Evolutionary conservation across 768 basidiomycete genomes (phyloP).

Genomic region (Agrocybe pediades): DNA sequence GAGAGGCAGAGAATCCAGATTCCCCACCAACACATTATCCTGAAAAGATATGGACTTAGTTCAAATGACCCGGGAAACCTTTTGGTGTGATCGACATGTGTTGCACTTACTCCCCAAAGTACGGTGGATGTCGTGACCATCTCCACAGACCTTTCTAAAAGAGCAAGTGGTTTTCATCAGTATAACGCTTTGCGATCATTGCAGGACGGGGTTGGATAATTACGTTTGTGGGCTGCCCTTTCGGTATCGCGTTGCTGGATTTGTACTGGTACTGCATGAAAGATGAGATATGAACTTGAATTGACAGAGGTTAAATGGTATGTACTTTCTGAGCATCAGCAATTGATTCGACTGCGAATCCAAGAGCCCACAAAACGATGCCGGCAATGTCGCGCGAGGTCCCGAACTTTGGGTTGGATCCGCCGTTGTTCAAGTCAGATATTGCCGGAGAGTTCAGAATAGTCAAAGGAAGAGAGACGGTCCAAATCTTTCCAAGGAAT

Average conservation of each 20-base stretch:
- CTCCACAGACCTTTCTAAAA: slow-evolving; percentile 51
- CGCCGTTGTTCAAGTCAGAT: slow-evolving; percentile 43
- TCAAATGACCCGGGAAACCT: background rate
- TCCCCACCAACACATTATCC: slow-evolving; percentile 68
- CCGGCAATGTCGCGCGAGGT: slow-evolving; percentile 66
- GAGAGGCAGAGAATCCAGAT: slow-evolving; percentile 64
- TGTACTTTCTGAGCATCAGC: slow-evolving; percentile 61
- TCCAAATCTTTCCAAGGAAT: slow-evolving; percentile 47
- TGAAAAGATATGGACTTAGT: slow-evolving; percentile 17
- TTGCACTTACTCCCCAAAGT: slow-evolving; percentile 65
- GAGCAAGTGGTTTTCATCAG: background rate
- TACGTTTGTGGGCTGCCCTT: slow-evolving; percentile 50
- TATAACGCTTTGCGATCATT: background rate
- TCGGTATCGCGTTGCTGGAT: slow-evolving; percentile 44
- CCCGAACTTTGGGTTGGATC: slow-evolving; percentile 59
- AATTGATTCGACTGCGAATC: slow-evolving; percentile 55
- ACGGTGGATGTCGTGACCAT: slow-evolving; percentile 68
- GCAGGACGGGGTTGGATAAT: slow-evolving; percentile 6
- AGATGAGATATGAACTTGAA: background rate
- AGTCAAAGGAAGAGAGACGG: slow-evolving; percentile 61
- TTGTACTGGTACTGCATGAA: slow-evolving; percentile 51
- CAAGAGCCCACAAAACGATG: slow-evolving; percentile 59
- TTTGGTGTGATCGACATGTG: background rate
- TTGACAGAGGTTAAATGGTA: background rate
- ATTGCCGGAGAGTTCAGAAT: slow-evolving; percentile 72